Percentiles rank a stretch among this genome's conserved stretches.
These are phyloP conservation scores for Cryptococcus wingfieldii DNA, from an alignment of 1,284 basidiomycete genomes.

Conservation along the genomic window DNA sequence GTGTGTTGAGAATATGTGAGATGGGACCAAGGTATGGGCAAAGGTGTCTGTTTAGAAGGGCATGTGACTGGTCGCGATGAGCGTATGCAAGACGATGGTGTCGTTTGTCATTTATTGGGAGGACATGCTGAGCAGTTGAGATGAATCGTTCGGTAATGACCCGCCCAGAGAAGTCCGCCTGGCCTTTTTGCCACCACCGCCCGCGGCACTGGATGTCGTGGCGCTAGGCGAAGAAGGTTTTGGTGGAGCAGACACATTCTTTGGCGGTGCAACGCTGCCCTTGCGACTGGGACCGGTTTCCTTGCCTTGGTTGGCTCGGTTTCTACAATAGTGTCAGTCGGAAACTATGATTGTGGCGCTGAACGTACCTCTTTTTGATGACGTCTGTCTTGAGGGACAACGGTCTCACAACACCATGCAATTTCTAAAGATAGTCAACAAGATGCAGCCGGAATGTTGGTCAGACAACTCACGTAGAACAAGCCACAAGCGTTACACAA, in stretches of 20 bases:
- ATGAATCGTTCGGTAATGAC: not conserved
- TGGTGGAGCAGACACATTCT: not conserved
- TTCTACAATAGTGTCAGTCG: constrained; percentile 3
- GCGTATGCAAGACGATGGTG: too few species aligned
- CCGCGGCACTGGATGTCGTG: not conserved
- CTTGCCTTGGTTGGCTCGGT: constrained; percentile 23
- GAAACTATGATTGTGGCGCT: not conserved
- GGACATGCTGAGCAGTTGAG: not conserved
- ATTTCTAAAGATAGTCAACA: constrained; percentile 58
- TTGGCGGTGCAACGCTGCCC: constrained; percentile 7
- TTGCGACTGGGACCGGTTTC: constrained; percentile 15
- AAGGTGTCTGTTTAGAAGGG: too few species aligned
- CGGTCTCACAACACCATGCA: constrained; percentile 90
- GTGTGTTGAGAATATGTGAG: too few species aligned
- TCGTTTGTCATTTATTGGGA: not conserved
- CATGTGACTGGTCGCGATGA: too few species aligned
- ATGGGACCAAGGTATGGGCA: too few species aligned
- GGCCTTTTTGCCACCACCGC: constrained; percentile 12
- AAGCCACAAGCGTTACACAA: constrained; percentile 85
- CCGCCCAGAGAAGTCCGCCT: constrained; percentile 2
- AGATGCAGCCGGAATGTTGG: constrained; percentile 12
- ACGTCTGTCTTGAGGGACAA: constrained; percentile 93
- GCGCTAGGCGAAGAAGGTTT: not conserved
- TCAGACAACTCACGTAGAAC: constrained; percentile 67
- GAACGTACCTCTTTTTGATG: constrained; percentile 85